A percentile compares a stretch with the other conserved stretches of the same genome.
Conservation (phyloP, 2,329 filamentous ascomycete species). For the Pseudogymnoascus sp. region DNA sequence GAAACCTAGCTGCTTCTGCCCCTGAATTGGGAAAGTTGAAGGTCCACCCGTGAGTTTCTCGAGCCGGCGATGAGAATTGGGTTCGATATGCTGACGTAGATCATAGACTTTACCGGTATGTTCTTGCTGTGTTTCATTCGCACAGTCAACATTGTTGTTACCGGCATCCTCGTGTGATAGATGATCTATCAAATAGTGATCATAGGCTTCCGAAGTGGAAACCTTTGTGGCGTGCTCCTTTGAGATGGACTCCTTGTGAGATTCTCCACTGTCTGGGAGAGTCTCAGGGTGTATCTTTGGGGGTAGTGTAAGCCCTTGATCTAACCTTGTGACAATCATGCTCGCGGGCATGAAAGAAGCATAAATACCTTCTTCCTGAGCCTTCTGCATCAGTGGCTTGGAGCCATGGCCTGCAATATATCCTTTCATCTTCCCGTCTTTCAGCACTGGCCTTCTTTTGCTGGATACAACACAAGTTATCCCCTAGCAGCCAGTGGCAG, state of each 20-base stretch:
- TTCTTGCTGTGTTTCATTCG: neutral
- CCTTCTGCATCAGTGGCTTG: neutral
- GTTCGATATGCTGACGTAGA: neutral
- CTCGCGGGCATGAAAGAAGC: constrained; percentile 18
- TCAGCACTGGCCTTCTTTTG: neutral
- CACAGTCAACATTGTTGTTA: neutral
- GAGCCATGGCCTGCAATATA: neutral
- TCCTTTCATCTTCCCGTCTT: neutral
- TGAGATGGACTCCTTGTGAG: neutral
- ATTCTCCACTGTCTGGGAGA: neutral
- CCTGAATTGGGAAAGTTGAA: neutral
- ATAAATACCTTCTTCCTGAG: constrained; percentile 23
- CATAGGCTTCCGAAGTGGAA: neutral
- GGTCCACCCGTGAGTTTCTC: neutral
- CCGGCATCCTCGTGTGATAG: neutral
- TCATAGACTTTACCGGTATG: neutral
- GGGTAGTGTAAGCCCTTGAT: constrained; percentile 24
- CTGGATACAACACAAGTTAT: neutral
- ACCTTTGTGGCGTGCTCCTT: neutral
- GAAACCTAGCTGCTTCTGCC: neutral
- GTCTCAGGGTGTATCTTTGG: constrained; percentile 18
- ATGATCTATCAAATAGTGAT: neutral
- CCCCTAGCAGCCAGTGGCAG: neutral
- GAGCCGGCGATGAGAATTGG: neutral
- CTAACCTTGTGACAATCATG: constrained; percentile 15